Conservation (phyloP, 768 basidiomycete genomes). For the Mycena indigotica region DNA sequence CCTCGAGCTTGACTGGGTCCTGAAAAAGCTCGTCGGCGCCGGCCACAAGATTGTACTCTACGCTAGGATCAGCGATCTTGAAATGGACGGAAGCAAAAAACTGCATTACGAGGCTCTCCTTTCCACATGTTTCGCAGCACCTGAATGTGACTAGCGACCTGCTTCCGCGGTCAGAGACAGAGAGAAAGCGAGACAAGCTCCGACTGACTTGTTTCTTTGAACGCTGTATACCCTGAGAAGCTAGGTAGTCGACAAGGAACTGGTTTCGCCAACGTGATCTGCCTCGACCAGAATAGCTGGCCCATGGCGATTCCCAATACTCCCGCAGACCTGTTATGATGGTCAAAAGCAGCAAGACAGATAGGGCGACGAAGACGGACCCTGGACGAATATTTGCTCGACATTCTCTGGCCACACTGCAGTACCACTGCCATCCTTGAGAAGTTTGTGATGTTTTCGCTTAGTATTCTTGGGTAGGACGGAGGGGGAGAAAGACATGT, state of each 20-base stretch:
- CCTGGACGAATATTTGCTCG: conserved; percentile 78
- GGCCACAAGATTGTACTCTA: conserved; percentile 79
- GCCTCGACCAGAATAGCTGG: conserved; percentile 73
- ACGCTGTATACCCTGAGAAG: conserved; percentile 67
- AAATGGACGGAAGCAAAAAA: conserved; percentile 9
- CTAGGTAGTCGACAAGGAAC: conserved; percentile 80
- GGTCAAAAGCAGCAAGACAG: conserved; percentile 3
- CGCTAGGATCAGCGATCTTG: conserved; percentile 18
- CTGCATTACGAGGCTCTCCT: conserved; percentile 64
- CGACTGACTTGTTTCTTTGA: conserved; percentile 66
- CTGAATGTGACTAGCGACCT: conserved; percentile 85
- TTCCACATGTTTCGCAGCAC: conserved; percentile 89
- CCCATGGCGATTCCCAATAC: conserved; percentile 83
- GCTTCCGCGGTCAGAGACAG: background rate
- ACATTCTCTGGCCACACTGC: conserved; percentile 85
- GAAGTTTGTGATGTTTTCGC: conserved; percentile 80
- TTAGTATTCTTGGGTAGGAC: conserved; percentile 60
- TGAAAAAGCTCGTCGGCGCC: conserved; percentile 74
- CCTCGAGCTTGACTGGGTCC: conserved; percentile 61
- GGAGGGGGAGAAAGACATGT: too few relatives aligned
- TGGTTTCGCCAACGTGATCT: conserved; percentile 83
- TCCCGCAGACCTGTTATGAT: conserved; percentile 60
- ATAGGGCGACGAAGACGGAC: conserved; percentile 34
- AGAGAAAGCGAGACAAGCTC: background rate
- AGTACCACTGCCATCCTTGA: conserved; percentile 74